Conservation (phyloP, 441 rosid species). For the Viola pubescens region DNA sequence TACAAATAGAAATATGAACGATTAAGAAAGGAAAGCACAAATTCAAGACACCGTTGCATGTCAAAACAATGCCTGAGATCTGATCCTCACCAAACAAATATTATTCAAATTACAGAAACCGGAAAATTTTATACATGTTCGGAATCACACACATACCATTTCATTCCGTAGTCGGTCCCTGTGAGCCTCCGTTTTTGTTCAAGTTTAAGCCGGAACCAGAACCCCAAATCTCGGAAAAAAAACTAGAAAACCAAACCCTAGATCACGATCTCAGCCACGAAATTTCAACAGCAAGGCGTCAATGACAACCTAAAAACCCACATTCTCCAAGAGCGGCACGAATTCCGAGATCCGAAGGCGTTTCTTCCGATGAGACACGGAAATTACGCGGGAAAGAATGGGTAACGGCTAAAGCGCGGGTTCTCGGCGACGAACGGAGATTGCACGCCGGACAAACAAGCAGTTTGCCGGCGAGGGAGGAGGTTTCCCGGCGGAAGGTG, state of each 20-base stretch:
- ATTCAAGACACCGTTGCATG: conserved; percentile 2
- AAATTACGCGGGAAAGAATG: conserved; percentile 9
- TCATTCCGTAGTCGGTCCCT: conserved; percentile 59
- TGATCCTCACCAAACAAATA: neutral
- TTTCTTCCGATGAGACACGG: conserved; percentile 17
- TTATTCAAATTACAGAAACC: too few species aligned
- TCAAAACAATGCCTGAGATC: conserved; percentile 24
- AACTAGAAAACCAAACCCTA: conserved; percentile 44
- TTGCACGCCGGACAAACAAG: conserved; percentile 4
- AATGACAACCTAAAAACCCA: conserved; percentile 37
- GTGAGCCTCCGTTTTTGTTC: conserved; percentile 50
- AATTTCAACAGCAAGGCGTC: conserved; percentile 26
- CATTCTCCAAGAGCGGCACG: conserved; percentile 54
- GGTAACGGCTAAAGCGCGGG: conserved; percentile 7
- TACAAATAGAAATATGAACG: neutral
- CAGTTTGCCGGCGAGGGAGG: conserved; percentile 26
- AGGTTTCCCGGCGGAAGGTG: conserved; percentile 37
- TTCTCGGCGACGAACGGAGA: conserved; percentile 21
- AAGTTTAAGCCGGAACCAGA: conserved; percentile 18
- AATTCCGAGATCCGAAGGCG: conserved; percentile 56
- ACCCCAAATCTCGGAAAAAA: conserved; percentile 19
- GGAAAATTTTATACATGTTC: too few species aligned
- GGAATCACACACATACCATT: conserved; percentile 50
- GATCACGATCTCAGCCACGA: conserved; percentile 53
- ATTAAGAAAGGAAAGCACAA: conserved; percentile 1